phyloP scores from a whole-genome alignment of 176 grass and related monocot species.

The Chloris gayana region DNA sequence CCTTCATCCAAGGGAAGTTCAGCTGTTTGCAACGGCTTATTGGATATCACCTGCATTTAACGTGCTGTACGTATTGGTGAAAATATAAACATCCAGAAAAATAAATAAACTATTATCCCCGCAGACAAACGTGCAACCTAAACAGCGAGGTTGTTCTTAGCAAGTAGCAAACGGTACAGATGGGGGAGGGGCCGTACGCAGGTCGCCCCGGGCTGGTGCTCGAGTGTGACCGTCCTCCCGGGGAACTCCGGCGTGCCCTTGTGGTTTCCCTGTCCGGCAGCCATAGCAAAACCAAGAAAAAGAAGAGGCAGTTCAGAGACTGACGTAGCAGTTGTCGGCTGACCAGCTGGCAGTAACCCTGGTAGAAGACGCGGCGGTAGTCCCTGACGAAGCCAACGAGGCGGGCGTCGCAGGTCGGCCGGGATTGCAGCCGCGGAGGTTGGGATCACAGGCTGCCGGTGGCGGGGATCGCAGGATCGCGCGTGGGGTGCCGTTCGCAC shows the following conservation, averaged over 20 bases:
- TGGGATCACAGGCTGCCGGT: no score
- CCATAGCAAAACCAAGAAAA: not conserved
- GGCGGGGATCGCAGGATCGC: no score
- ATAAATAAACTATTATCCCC: no score
- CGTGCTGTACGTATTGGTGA: no score
- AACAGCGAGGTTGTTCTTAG: not conserved
- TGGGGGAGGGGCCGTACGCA: conserved; percentile 56
- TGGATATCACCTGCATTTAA: no score
- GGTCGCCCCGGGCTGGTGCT: conserved; percentile 52
- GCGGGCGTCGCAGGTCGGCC: conserved; percentile 72
- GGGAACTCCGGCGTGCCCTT: conserved; percentile 80
- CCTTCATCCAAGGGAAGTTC: no score
- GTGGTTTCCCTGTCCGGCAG: conserved; percentile 70
- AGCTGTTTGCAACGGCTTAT: no score
- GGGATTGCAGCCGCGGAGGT: conserved; percentile 85
- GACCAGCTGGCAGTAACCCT: conserved; percentile 36
- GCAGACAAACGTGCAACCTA: no score
- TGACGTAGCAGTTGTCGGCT: not conserved
- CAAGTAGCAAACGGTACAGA: not conserved
- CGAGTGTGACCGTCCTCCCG: conserved; percentile 87
- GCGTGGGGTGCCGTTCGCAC: no score
- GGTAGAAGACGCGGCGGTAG: conserved; percentile 92
- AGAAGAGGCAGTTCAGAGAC: not conserved
- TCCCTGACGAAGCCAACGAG: conserved; percentile 78
- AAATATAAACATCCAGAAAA: no score